phyloP scores from a whole-genome alignment of 2,329 filamentous ascomycete species.

The Fulvia fulva region DNA sequence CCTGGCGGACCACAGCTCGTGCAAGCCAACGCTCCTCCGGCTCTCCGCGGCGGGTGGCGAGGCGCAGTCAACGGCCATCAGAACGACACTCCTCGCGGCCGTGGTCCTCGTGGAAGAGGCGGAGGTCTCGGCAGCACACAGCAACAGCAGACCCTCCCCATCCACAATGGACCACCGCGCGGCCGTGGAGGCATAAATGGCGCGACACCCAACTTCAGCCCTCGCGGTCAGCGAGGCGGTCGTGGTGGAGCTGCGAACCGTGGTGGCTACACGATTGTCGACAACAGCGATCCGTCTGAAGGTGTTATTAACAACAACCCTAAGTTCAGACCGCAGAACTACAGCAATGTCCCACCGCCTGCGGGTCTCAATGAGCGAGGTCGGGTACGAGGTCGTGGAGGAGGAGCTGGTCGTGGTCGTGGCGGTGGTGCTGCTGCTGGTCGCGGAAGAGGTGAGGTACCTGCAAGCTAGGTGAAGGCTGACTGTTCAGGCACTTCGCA shows the following conservation, averaged over 20 bases:
- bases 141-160: constrained; percentile 14
- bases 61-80: constrained; percentile 51
- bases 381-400: constrained; percentile 23
- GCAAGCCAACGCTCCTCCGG: constrained; percentile 53
- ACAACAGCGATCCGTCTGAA: constrained; percentile 50
- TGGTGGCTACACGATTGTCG: constrained; percentile 44
- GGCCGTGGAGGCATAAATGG: constrained; percentile 36
- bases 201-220: constrained; percentile 8
- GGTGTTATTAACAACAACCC: constrained; percentile 55
- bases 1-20: constrained; percentile 59
- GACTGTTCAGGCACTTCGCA: background rate
- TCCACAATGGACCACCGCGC: constrained; percentile 30
- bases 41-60: constrained; percentile 57
- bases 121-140: constrained; percentile 34
- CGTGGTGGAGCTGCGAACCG: constrained; percentile 29
- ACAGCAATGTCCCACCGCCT: constrained; percentile 56
- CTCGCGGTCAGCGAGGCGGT: constrained; percentile 29
- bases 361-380: constrained; percentile 47
- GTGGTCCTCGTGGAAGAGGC: constrained; percentile 34
- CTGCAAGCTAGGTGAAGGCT: background rate
- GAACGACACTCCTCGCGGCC: constrained; percentile 32
- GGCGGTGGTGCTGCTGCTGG: constrained; percentile 16
- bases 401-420: constrained; percentile 20
- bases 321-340: constrained; percentile 53
- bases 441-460: constrained; percentile 7